Conservation (phyloP, 1,139 yeast genomes). For the Candida sanyaensis region DNA sequence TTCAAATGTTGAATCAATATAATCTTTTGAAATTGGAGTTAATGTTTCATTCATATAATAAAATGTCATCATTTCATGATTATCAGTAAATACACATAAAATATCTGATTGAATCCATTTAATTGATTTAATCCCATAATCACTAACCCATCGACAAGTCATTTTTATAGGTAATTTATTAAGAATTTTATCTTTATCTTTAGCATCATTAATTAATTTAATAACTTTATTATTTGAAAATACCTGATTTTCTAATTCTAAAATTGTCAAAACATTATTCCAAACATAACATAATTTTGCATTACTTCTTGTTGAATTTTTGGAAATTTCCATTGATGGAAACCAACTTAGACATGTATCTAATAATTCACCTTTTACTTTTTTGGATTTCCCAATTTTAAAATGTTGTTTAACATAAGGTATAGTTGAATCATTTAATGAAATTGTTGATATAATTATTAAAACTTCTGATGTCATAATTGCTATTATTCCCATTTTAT, state of each 20-base stretch:
- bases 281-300: conserved; percentile 70
- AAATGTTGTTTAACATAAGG: conserved; percentile 42
- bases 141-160: conserved; percentile 47
- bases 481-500: conserved; percentile 61
- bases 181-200: conserved; percentile 40
- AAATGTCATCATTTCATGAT: conserved; percentile 11
- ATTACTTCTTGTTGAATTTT: conserved; percentile 20
- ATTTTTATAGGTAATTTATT: conserved; percentile 43
- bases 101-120: conserved; percentile 63
- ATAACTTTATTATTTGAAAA: conserved; percentile 29
- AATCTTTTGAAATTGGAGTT: conserved; percentile 8
- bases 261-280: conserved; percentile 56
- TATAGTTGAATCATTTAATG: conserved; percentile 41
- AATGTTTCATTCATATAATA: conserved; percentile 10
- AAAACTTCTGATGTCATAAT: conserved; percentile 56
- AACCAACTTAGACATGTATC: conserved; percentile 52
- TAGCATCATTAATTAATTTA: conserved; percentile 32
- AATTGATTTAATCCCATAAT: conserved; percentile 42
- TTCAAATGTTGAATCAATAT: conserved; percentile 7
- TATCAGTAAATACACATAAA: conserved; percentile 36
- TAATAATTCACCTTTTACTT: conserved; percentile 10
- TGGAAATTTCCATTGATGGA: conserved; percentile 36
- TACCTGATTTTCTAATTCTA: conserved; percentile 47
- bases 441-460: conserved; percentile 56
- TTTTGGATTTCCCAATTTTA: conserved; percentile 50